phyloP scores from a whole-genome alignment of 345 rosid species.

The Dipteronia dyeriana region DNA sequence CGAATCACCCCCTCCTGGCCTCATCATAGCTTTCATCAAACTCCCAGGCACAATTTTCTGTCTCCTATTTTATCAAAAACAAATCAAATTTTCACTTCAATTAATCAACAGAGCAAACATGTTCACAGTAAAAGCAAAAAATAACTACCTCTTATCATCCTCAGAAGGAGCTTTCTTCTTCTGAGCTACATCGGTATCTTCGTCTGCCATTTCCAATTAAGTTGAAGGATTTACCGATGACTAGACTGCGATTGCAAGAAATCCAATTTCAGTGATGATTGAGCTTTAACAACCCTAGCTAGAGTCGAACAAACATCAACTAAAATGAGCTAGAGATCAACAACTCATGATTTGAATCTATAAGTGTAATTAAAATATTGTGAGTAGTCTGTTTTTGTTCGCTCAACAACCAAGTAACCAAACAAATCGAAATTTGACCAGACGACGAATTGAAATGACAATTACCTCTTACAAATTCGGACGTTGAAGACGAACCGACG shows the following conservation, averaged over 20 bases:
- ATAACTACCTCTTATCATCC: slow-evolving; percentile 52
- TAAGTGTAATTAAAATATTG: neutral
- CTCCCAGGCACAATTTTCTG: slow-evolving; percentile 86
- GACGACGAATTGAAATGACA: neutral
- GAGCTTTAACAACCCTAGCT: neutral
- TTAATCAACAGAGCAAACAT: slow-evolving; percentile 3
- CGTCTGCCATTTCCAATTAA: slow-evolving; percentile 45
- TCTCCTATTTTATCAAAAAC: slow-evolving; percentile 50
- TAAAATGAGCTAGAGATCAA: slow-evolving; percentile 1
- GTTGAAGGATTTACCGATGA: neutral
- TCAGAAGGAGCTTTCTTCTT: slow-evolving; percentile 64
- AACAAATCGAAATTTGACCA: neutral
- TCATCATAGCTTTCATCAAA: slow-evolving; percentile 84
- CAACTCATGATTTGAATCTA: neutral
- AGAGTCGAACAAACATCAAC: neutral
- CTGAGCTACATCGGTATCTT: slow-evolving; percentile 31
- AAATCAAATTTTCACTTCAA: neutral
- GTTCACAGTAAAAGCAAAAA: neutral
- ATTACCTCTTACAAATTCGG: slow-evolving; percentile 10
- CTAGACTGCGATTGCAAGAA: neutral
- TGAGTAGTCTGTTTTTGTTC: neutral
- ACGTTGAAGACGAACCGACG: slow-evolving; percentile 21
- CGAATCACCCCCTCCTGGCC: slow-evolving; percentile 88
- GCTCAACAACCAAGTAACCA: slow-evolving; percentile 10
- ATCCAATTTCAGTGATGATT: neutral